These are phyloP conservation scores for Escallonia rubra DNA, from an alignment of 129 eudicot genomes.

Conservation along the genomic window DNA sequence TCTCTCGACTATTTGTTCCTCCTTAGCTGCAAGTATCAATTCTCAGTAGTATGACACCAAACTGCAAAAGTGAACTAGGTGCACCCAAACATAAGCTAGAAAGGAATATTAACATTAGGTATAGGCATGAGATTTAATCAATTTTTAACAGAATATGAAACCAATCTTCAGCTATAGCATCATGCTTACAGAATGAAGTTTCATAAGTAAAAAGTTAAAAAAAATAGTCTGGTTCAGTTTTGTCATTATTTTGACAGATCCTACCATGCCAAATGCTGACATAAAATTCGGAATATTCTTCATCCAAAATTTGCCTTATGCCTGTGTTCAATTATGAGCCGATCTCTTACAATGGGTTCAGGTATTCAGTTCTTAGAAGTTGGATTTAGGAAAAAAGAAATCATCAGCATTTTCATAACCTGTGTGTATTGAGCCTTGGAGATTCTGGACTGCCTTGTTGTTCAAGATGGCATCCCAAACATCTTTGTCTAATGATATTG, in stretches of 20 bases:
- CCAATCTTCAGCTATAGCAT: too few relatives aligned
- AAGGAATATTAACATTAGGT: too few relatives aligned
- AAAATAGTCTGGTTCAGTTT: too few relatives aligned
- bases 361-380: background rate
- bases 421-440: constrained; percentile 33
- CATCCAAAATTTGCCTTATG: too few relatives aligned
- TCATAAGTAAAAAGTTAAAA: too few relatives aligned
- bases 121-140: too few relatives aligned
- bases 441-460: constrained; percentile 55
- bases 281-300: too few relatives aligned
- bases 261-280: too few relatives aligned
- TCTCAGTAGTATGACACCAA: background rate
- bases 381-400: background rate
- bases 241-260: too few relatives aligned
- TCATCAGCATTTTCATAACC: constrained; percentile 15
- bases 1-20: background rate
- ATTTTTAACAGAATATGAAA: too few relatives aligned
- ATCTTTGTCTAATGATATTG: constrained; percentile 48
- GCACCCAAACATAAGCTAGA: too few relatives aligned
- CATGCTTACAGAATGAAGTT: too few relatives aligned
- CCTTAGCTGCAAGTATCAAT: constrained; percentile 23
- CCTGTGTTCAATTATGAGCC: background rate
- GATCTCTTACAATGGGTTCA: background rate
- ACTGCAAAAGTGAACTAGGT: background rate
- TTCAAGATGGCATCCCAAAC: constrained; percentile 65